Evolutionary conservation across 2,329 filamentous ascomycete species (phyloP), one percentile per base, ranked within the genome.

Genomic region (Decorospora gaudefroyi): DNA sequence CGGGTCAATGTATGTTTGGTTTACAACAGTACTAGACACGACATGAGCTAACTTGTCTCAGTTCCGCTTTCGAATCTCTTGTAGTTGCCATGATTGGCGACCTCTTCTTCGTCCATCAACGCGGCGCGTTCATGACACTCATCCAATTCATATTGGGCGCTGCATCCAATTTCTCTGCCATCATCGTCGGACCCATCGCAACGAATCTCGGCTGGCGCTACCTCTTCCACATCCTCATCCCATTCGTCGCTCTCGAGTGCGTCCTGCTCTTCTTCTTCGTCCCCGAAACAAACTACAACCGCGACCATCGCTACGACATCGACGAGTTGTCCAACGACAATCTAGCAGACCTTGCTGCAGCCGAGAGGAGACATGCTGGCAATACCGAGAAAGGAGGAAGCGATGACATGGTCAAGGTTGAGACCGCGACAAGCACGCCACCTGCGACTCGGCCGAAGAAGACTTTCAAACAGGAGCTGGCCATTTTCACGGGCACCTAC

Each of bases 211-310:
- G 68, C 18, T 71, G 67, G 68, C 57, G 56, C 29, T 71, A 68
- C 44, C 72, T 77, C 0, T 74, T 78, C 51, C 70, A 75, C 25
- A 74, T 77, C 46, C 74, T 76, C 18, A 72, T 72, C 35, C 74
- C 76, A 22, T 70, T 77, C 46, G 72, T 74, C 11, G 75, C 73
- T 1, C 49, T 74, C 2, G 63, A 78, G 35, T 62, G 73, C 12
- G 51, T 76, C 10, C 59, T 75, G 2, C 70, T 78, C 12, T 61
- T 76, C 40, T 66, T 79, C 31, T 74, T 79, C 42, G 76, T 78
- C 3, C 77, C 76, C 0, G 77, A 80, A 54, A 79, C 78, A 11
- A 72, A 72, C 1, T 80, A 77, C 61, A 67, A 65, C 41, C 67
- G 76, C 42, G 67, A 70, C 33, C 65, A 62, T 26, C 53, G 61